Evolutionary conservation across 805 yeast species (phyloP), one percentile per base, ranked within the genome.

Genomic region (Yarrowia divulgata): DNA sequence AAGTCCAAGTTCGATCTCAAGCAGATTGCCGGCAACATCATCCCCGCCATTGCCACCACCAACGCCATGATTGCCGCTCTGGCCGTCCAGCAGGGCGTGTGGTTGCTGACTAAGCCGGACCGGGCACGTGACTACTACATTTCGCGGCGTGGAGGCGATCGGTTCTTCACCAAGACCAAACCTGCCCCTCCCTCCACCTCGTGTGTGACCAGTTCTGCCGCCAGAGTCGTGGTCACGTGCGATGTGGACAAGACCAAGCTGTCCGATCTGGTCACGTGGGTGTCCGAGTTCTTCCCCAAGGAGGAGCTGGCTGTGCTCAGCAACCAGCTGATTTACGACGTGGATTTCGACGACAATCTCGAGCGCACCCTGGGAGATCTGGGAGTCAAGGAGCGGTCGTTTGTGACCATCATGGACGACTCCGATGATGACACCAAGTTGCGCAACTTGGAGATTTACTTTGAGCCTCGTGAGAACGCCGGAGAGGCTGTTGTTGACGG

Each of bases 41-140:
- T 95, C 49, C 99, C 99, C 0, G 99, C 99, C 0, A 93, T 96
- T 73, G 98, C 99, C 7, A 95, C 99, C 1, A 94, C 98, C 3
- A 95, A 95, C 77, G 98, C 99, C 0, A 89, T 95, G 14, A 88
- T 95, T 73, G 93, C 97, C 0, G 99, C 99, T 0, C 85, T 92
- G 73, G 89, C 95, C 16, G 88, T 93, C 3, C 77, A 94, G 48
- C 86, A 89, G 46, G 90, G 97, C 0, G 79, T 93, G 58, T 85
- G 86, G 76, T 77, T 72, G 37, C 55, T 74, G 10, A 63, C 48
- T 37, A 45, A 43, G 19, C 69, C 42, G 6, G 67, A 86, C 68
- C 74, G 89, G 57, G 39, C 64, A 16, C 39, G 49, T 42, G 64
- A 57, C 37, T 57, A 32, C 13, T 57, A 29, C 39, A 57, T 43